Evolutionary conservation across 1,284 basidiomycete species (phyloP).

Genomic region (Porogramme epimiltina): DNA sequence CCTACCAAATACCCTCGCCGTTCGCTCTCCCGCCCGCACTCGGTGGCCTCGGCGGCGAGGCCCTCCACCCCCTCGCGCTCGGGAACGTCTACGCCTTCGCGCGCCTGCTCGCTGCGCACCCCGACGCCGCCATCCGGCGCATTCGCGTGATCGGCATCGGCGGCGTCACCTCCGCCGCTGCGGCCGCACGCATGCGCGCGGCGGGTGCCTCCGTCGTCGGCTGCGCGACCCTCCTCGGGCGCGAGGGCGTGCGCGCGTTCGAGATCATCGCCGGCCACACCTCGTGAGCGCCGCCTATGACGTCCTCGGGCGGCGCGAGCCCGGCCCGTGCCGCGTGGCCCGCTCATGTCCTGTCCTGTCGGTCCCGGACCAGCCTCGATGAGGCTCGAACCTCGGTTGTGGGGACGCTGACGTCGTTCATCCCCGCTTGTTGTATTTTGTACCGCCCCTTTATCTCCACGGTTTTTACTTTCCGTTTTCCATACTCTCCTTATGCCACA

Average conservation of each 20-base stretch:
- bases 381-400: too few relatives aligned
- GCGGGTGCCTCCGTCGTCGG: conserved; percentile 75
- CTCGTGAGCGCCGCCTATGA: not conserved
- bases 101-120: conserved; percentile 46
- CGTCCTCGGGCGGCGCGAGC: too few relatives aligned
- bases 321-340: too few relatives aligned
- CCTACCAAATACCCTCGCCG: conserved; percentile 1
- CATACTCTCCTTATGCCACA: too few relatives aligned
- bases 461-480: too few relatives aligned
- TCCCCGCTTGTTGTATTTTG: too few relatives aligned
- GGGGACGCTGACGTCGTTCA: too few relatives aligned
- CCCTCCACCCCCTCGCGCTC: conserved; percentile 72
- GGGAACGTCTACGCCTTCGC: conserved; percentile 72
- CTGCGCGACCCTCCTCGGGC: conserved; percentile 73
- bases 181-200: conserved; percentile 61
- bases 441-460: too few relatives aligned
- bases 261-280: conserved; percentile 33
- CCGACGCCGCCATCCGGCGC: conserved; percentile 41
- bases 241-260: conserved; percentile 66
- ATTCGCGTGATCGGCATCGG: conserved; percentile 76
- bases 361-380: too few relatives aligned
- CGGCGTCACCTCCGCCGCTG: conserved; percentile 66
- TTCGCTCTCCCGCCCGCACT: conserved; percentile 63
- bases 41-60: conserved; percentile 76
- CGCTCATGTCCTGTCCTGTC: too few relatives aligned